Evolutionary conservation across 2,329 filamentous ascomycete genomes (phyloP).

Genomic region (Cercospora brassicicola): DNA sequence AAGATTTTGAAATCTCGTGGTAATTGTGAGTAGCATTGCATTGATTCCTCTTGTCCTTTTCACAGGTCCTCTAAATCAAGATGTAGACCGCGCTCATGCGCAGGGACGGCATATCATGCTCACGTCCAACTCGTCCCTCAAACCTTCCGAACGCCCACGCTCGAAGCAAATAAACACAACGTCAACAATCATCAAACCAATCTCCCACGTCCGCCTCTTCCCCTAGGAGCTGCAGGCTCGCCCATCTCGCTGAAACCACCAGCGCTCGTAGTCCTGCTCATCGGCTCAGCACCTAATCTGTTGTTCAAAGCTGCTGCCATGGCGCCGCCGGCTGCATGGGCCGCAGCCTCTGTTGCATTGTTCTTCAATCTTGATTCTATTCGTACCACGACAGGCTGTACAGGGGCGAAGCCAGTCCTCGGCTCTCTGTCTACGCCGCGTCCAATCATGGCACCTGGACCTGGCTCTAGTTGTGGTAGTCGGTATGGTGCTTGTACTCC

Average conservation of each 20-base stretch:
- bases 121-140: neutral
- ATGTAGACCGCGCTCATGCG: neutral
- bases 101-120: neutral
- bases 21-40: neutral
- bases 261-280: constrained; percentile 34
- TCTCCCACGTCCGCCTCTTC: constrained; percentile 23
- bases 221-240: constrained; percentile 23
- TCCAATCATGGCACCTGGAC: constrained; percentile 38
- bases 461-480: constrained; percentile 39
- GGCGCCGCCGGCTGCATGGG: constrained; percentile 24
- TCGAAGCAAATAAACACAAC: constrained; percentile 1
- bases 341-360: constrained; percentile 10
- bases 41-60: neutral
- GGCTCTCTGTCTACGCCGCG: constrained; percentile 38
- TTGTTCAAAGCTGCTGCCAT: constrained; percentile 33
- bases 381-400: constrained; percentile 26
- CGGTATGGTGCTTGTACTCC: constrained; percentile 38
- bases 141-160: constrained; percentile 5
- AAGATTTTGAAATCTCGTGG: neutral
- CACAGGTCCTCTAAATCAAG: neutral
- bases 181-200: constrained; percentile 1
- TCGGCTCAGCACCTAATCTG: constrained; percentile 33
- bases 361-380: constrained; percentile 24
- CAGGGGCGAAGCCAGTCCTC: constrained; percentile 38
- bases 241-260: constrained; percentile 32